These are phyloP conservation scores for Cladosporium colombiae DNA, from an alignment of 2,329 filamentous ascomycete genomes.

Conservation along the genomic window DNA sequence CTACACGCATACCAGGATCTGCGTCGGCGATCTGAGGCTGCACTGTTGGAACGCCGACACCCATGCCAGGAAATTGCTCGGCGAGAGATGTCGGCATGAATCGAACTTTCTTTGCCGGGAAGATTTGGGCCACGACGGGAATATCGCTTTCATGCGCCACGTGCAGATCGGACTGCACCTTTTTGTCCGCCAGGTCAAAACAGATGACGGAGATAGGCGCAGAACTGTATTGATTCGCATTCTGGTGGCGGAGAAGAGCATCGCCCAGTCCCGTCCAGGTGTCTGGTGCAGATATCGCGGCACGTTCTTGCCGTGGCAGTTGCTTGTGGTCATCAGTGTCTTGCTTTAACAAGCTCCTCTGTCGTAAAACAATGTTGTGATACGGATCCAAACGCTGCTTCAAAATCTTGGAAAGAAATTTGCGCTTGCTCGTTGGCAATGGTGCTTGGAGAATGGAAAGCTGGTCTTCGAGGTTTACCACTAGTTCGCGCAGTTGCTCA, in stretches of 20 bases:
- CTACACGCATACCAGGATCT: conserved; percentile 27
- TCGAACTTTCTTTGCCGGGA: background rate
- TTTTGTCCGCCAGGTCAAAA: conserved; percentile 29
- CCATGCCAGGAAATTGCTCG: conserved; percentile 38
- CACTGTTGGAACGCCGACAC: conserved; percentile 33
- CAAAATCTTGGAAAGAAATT: conserved; percentile 54
- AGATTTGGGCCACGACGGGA: background rate
- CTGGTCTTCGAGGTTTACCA: conserved; percentile 55
- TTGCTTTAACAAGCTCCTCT: conserved; percentile 21
- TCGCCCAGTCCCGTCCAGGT: conserved; percentile 39
- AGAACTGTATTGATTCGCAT: conserved; percentile 32
- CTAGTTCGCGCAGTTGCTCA: conserved; percentile 52
- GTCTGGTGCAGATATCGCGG: conserved; percentile 30
- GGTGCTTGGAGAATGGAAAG: conserved; percentile 56
- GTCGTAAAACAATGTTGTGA: conserved; percentile 40
- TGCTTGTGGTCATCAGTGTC: background rate
- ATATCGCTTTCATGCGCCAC: background rate
- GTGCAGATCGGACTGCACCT: background rate
- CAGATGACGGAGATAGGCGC: conserved; percentile 29
- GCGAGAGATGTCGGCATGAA: conserved; percentile 26
- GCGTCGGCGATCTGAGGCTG: conserved; percentile 35
- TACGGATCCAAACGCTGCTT: conserved; percentile 58
- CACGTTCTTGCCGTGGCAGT: conserved; percentile 22
- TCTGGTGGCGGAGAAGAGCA: conserved; percentile 31
- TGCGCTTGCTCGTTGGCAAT: conserved; percentile 50